Percentiles rank a stretch among this genome's conserved stretches.
Evolutionary conservation across 768 basidiomycete species (phyloP).

Genomic region (Termitomyces sp.): DNA sequence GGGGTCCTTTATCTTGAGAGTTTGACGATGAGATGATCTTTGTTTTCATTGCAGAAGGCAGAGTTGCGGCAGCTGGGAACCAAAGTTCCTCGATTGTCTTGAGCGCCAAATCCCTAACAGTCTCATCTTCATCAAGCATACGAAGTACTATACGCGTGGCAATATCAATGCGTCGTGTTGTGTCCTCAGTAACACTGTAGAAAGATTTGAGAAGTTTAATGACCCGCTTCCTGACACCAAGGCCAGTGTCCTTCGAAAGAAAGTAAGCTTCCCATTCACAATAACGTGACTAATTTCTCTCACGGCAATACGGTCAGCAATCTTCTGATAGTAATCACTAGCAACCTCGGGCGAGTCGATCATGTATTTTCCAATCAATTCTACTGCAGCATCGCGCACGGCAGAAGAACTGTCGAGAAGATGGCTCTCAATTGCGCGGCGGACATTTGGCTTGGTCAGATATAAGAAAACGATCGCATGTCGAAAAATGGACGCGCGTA

Average conservation of each 20-base stretch:
- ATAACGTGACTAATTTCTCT: constrained; percentile 22
- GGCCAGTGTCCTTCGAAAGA: constrained; percentile 77
- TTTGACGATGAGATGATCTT: constrained; percentile 28
- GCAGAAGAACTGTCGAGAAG: constrained; percentile 89
- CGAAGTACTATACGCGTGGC: constrained; percentile 78
- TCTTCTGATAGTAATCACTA: constrained; percentile 82
- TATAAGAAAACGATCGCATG: constrained; percentile 2
- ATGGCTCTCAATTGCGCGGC: constrained; percentile 85
- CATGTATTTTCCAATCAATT: constrained; percentile 97
- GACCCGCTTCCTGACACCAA: constrained; percentile 92
- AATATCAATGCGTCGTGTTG: constrained; percentile 70
- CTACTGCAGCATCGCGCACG: constrained; percentile 95
- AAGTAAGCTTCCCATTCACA: background rate
- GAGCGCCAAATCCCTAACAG: constrained; percentile 89
- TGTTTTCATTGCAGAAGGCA: constrained; percentile 39
- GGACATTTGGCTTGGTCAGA: constrained; percentile 62
- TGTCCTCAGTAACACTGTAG: constrained; percentile 63
- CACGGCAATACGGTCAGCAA: constrained; percentile 90
- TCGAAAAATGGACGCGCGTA: constrained; percentile 31
- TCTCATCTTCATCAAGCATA: constrained; percentile 91
- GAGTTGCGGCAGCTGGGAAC: constrained; percentile 50
- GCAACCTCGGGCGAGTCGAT: constrained; percentile 87
- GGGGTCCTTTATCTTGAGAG: constrained; percentile 49
- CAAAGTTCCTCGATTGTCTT: constrained; percentile 91
- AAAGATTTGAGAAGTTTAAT: constrained; percentile 90